Percentiles rank a stretch among this genome's conserved stretches.
phyloP scores from a whole-genome alignment of 208 protist species.

The Trypanosomatidae sp. region DNA sequence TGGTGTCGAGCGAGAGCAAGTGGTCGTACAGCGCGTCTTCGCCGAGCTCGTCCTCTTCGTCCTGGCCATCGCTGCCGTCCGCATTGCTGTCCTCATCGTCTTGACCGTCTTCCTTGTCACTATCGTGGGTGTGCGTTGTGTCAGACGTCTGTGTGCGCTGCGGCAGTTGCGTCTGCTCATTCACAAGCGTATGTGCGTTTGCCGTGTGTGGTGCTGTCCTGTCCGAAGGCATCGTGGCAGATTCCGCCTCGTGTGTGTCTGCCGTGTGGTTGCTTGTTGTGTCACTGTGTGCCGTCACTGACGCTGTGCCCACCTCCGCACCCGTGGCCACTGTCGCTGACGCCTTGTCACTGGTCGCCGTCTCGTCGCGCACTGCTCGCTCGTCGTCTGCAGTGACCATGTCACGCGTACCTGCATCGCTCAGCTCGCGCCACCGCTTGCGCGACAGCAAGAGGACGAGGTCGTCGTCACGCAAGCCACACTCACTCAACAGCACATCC shows the following conservation, averaged over 20 bases:
- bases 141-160: background rate
- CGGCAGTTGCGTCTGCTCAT: background rate
- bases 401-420: too few relatives aligned
- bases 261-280: background rate
- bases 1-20: slow-evolving; percentile 36
- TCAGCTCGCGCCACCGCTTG: too few relatives aligned
- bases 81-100: slow-evolving; percentile 6
- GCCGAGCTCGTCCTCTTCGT: slow-evolving; percentile 13
- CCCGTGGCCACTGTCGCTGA: too few relatives aligned
- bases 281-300: too few relatives aligned
- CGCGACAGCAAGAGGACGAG: too few relatives aligned
- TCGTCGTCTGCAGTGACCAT: too few relatives aligned
- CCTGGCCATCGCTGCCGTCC: slow-evolving; percentile 11
- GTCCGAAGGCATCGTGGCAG: too few relatives aligned
- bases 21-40: slow-evolving; percentile 28
- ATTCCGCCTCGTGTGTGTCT: too few relatives aligned
- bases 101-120: background rate
- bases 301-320: too few relatives aligned
- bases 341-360: too few relatives aligned
- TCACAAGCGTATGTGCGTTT: background rate
- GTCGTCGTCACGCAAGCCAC: slow-evolving; percentile 58
- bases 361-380: too few relatives aligned
- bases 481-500: slow-evolving; percentile 34
- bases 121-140: background rate
- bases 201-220: background rate